Conservation (phyloP, 306 rosid species). For the Fragaria ananassa region DNA sequence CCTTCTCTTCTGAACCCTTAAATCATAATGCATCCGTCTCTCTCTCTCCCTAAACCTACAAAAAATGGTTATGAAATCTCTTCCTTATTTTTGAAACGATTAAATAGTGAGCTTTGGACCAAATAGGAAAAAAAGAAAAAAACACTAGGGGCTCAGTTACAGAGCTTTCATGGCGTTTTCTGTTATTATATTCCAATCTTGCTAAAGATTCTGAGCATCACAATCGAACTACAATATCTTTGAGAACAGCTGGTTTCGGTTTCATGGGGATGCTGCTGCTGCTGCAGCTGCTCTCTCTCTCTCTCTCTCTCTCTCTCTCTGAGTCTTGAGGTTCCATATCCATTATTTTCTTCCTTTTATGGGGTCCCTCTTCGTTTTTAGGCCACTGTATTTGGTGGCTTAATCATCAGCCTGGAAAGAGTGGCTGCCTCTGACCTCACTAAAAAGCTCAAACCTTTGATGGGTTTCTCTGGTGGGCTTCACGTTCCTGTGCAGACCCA, state of each 20-base stretch:
- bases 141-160: neutral
- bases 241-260: constrained; percentile 33
- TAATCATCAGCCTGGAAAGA: constrained; percentile 59
- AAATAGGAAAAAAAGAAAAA: neutral
- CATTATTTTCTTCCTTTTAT: constrained; percentile 5
- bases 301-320: neutral
- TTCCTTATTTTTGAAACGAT: neutral
- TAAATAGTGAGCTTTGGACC: neutral
- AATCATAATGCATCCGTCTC: neutral
- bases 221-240: constrained; percentile 20
- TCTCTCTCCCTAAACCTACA: neutral
- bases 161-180: constrained; percentile 24
- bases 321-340: constrained; percentile 21
- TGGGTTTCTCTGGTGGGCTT: constrained; percentile 29
- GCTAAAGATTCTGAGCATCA: constrained; percentile 22
- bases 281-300: too few species aligned
- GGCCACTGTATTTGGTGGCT: constrained; percentile 39
- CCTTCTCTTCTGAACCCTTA: neutral
- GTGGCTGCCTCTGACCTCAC: constrained; percentile 23
- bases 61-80: neutral
- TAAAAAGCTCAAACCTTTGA: constrained; percentile 23
- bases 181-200: constrained; percentile 13
- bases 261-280: constrained; percentile 6
- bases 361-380: constrained; percentile 38
- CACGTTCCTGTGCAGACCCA: constrained; percentile 22